Evolutionary conservation across 208 protist genomes (phyloP), one percentile per base, ranked within the genome.

Genomic region (Porcisia deanei): DNA sequence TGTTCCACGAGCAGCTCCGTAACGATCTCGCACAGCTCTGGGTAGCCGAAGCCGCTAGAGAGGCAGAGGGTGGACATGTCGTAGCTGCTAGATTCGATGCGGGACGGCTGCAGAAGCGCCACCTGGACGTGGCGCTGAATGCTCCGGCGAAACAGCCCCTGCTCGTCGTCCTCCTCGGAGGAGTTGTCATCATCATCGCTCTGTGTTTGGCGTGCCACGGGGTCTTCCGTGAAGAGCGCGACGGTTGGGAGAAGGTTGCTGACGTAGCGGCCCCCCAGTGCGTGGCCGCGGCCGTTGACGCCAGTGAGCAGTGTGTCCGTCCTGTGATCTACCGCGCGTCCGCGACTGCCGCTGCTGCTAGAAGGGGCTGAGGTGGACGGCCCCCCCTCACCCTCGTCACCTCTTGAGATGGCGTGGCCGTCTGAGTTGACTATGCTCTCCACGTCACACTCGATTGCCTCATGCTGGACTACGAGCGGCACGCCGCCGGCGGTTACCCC

Each of bases 1-100:
- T 94, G 82, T 68, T 83, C 73, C 49, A 96, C 72, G n/a, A 96
- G 81, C 63, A 85, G 66, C 83, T 94, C 84, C 41, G 88, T 96
- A 59, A 96, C 92, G 45, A 92, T 65, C 77, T 87, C 80, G 82
- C 89, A 90, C 59, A 97, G 71, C 63, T 92, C 86, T 54, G 82
- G 71, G 76, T 94, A 88, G 41, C 80, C 80, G 66, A 86, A 85
- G 55, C 71, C 72, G 72, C 72, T 71, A 39, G 83, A 82, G 53
- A 93, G 82, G 71, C 91, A 88, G 14, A 81, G 73, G 10, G 81
- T 86, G 37, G 83, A 90, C 87, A 95, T 94, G 71, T 95, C 82
- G 63, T 85, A 90, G 52, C 67, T 71, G 70, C 84, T 82, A 37
- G 82, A 75, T 53, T 82, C 79, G 22, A 95, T 89, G 72, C 75